These are phyloP conservation scores for Silene noctiflora DNA, from an alignment of 179 eudicot genomes.

Conservation along the genomic window DNA sequence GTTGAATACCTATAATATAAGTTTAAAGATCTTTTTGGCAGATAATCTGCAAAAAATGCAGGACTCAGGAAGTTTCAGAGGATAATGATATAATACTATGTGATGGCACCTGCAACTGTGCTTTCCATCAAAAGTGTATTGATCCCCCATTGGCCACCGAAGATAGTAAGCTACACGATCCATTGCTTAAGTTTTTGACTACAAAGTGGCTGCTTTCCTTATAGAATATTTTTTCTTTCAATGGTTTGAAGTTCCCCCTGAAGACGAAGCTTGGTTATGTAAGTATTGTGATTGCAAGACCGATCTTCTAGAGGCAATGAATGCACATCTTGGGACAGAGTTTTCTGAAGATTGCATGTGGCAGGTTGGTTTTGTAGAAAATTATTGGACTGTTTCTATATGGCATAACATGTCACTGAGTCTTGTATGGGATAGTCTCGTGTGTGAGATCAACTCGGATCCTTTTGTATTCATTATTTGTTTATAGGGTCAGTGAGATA, in stretches of 20 bases:
- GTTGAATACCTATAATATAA: too few relatives aligned
- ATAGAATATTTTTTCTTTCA: slow-evolving; percentile 17
- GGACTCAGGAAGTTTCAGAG: slow-evolving; percentile 68
- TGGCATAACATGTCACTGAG: background rate
- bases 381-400: slow-evolving; percentile 12
- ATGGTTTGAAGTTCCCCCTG: slow-evolving; percentile 68
- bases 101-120: slow-evolving; percentile 95
- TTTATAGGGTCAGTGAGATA: background rate
- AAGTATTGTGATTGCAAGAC: slow-evolving; percentile 74
- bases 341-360: slow-evolving; percentile 58
- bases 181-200: slow-evolving; percentile 6
- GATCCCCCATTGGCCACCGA: slow-evolving; percentile 89
- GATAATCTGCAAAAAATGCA: slow-evolving; percentile 91
- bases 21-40: slow-evolving; percentile 24
- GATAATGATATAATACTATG: slow-evolving; percentile 95
- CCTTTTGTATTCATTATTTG: too few relatives aligned
- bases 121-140: slow-evolving; percentile 89
- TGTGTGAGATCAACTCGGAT: background rate
- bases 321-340: slow-evolving; percentile 89
- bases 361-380: slow-evolving; percentile 56
- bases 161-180: slow-evolving; percentile 59
- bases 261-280: slow-evolving; percentile 92
- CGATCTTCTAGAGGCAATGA: slow-evolving; percentile 74
- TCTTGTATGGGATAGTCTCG: background rate
- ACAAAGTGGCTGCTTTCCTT: slow-evolving; percentile 5